A percentile compares a stretch with the other conserved stretches of the same genome.
These are phyloP conservation scores for Teunomyces panamensis DNA, from an alignment of 805 yeast genomes.

Conservation along the genomic window DNA sequence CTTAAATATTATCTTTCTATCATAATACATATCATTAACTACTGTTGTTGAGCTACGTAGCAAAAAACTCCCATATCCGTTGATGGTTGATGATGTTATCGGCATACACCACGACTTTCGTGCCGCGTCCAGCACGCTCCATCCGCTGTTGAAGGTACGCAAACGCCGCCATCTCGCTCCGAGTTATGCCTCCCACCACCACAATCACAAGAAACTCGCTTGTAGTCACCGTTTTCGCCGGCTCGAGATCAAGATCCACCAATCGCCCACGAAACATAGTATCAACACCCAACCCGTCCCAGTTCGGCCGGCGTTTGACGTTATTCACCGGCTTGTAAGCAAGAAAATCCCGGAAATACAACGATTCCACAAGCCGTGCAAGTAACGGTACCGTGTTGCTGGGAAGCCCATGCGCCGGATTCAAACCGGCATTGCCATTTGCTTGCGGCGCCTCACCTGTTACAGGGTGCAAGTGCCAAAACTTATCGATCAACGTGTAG, in stretches of 20 bases:
- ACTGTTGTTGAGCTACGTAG: background rate
- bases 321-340: constrained; percentile 38
- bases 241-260: constrained; percentile 32
- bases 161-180: constrained; percentile 77
- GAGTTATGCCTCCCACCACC: constrained; percentile 80
- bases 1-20: constrained; percentile 8
- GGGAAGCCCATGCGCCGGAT: constrained; percentile 65
- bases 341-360: constrained; percentile 56
- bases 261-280: constrained; percentile 42
- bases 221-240: background rate
- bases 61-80: constrained; percentile 3
- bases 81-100: constrained; percentile 21
- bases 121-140: constrained; percentile 21
- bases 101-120: constrained; percentile 41
- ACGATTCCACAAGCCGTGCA: constrained; percentile 64
- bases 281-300: constrained; percentile 43
- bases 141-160: constrained; percentile 53
- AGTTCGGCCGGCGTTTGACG: constrained; percentile 35
- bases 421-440: constrained; percentile 31
- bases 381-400: constrained; percentile 75
- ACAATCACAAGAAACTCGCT: constrained; percentile 44
- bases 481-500: constrained; percentile 37
- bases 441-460: constrained; percentile 18
- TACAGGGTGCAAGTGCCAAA: constrained; percentile 50
- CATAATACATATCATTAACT: background rate